Evolutionary conservation across 805 yeast species (phyloP), one percentile per base, ranked within the genome.

Genomic region (Suhomyces emberorum): DNA sequence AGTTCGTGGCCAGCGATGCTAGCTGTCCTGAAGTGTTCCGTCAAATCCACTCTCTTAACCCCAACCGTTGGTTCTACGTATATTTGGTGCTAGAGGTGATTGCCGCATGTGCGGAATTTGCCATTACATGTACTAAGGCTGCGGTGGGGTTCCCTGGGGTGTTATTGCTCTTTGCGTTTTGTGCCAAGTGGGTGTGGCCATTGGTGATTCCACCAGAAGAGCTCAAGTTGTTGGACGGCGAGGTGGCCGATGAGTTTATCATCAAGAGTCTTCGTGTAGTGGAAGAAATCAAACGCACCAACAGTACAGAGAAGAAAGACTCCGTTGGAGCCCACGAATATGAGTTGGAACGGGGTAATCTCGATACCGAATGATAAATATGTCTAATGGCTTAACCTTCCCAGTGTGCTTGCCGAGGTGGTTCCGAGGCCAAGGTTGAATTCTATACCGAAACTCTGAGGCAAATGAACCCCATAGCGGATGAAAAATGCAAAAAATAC

Each of bases 101-200:
- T 15, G 93, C 93, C 0, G 82, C 82, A 35, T 83, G 74, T 1
- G 83, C 78, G 0, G 98, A 95, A 54, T 83, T 88, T 46, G 93
- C 80, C 0, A 88, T 91, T 21, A 84, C 95, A 0, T 76, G 81
- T 53, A 87, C 96, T 0, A 78, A 71, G 41, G 98, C 93, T 0
- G 97, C 98, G 0, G 87, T 91, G 21, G 98, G 95, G 2, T 91
- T 93, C 53, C 98, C 98, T 0, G 83, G 88, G 3, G 86, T 93
- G 0, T 62, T 91, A 33, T 59, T 91, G 51, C 72, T 80, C 35
- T 89, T 86, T 39, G 72, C 83, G 15, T 63, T 78, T 1, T 77
- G 88, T 9, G 77, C 83, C 14, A 58, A 58, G 40, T 71, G 78
- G 52, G 48, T 72, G 5, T 79, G 95, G 63, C 85, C 84, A 0